Percentiles rank a stretch among this genome's conserved stretches.
Evolutionary conservation across 768 basidiomycete species (phyloP).

Genomic region (Tricholomella constricta): DNA sequence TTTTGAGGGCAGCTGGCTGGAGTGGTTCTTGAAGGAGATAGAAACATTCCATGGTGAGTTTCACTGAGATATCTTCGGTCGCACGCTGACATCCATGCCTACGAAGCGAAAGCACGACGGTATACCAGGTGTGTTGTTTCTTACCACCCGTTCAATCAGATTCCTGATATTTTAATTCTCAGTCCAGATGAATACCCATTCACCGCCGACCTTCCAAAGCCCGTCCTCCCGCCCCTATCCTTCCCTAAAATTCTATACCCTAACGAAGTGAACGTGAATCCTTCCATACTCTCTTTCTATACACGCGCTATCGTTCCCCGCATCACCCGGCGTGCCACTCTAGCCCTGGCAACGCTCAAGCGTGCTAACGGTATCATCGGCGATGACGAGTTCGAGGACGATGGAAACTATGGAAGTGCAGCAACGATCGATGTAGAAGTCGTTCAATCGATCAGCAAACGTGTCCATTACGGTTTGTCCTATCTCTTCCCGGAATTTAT

Average conservation of each 20-base stretch:
- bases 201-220: conserved; percentile 75
- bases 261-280: conserved; percentile 84
- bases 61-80: background rate
- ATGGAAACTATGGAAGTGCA: conserved; percentile 97
- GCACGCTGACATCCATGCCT: conserved; percentile 2
- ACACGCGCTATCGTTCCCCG: conserved; percentile 84
- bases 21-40: conserved; percentile 96
- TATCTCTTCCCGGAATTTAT: too few relatives aligned
- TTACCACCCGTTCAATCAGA: background rate
- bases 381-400: conserved; percentile 79
- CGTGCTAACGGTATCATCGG: conserved; percentile 67
- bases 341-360: conserved; percentile 63
- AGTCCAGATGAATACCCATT: conserved; percentile 99
- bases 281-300: conserved; percentile 89
- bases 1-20: conserved; percentile 89
- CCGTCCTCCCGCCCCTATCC: conserved; percentile 71
- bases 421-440: conserved; percentile 95
- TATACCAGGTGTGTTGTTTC: conserved; percentile 75
- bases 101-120: conserved; percentile 85
- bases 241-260: conserved; percentile 81
- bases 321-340: conserved; percentile 76
- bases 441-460: conserved; percentile 96
- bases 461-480: conserved; percentile 89
- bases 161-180: conserved; percentile 8
- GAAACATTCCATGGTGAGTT: conserved; percentile 91